These are phyloP conservation scores for Spinellus fusiger DNA, from an alignment of 192 early-diverging fungal species.

Conservation along the genomic window DNA sequence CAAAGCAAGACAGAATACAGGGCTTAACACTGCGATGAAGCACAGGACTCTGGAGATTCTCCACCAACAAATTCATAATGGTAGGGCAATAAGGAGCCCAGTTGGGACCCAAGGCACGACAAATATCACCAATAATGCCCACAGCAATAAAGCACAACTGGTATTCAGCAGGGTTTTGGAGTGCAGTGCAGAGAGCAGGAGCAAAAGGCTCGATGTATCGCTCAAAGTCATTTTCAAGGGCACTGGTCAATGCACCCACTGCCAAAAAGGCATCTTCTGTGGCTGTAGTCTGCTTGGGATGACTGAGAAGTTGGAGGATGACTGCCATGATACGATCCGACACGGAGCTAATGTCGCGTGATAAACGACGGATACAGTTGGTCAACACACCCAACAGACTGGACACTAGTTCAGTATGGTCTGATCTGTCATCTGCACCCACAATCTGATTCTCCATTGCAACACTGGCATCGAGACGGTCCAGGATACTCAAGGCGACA, in stretches of 20 bases:
- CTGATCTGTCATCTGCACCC: conserved; percentile 74
- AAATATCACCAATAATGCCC: conserved; percentile 96
- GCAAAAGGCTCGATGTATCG: conserved; percentile 87
- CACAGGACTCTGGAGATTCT: conserved; percentile 66
- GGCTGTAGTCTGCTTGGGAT: conserved; percentile 71
- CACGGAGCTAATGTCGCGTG: conserved; percentile 62
- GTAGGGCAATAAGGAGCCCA: conserved; percentile 76
- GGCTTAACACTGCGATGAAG: conserved; percentile 89
- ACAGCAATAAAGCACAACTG: conserved; percentile 91
- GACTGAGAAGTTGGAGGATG: conserved; percentile 70
- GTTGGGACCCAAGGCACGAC: conserved; percentile 73
- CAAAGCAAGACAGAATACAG: conserved; percentile 90
- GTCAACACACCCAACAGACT: conserved; percentile 90
- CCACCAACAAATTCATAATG: conserved; percentile 81
- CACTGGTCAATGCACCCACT: conserved; percentile 78
- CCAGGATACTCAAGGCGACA: conserved; percentile 69
- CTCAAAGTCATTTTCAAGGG: conserved; percentile 80
- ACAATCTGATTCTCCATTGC: conserved; percentile 64
- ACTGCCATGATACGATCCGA: conserved; percentile 90
- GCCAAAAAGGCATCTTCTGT: conserved; percentile 91
- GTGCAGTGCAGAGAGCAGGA: conserved; percentile 71
- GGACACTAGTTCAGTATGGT: conserved; percentile 82
- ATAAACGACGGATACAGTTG: conserved; percentile 74
- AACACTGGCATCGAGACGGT: conserved; percentile 75
- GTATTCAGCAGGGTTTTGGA: conserved; percentile 89